Conservation (phyloP, 78 protist species). For the Planoprotostelium fungivorum region DNA sequence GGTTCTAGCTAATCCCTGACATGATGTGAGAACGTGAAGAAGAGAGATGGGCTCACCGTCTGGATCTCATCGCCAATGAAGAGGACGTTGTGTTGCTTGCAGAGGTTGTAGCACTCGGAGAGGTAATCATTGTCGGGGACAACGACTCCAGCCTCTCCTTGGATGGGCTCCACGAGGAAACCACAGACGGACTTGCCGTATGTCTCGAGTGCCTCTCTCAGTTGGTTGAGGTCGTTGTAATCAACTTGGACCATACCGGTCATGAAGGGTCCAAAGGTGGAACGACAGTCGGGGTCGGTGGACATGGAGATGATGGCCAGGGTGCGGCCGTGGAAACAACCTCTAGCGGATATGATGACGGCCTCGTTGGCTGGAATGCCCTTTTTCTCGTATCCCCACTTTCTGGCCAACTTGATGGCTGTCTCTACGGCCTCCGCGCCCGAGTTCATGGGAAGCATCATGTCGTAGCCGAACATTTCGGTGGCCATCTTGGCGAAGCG, state of each 20-base stretch:
- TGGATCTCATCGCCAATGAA: constrained; percentile 97
- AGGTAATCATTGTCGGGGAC: constrained; percentile 92
- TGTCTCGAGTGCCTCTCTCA: constrained; percentile 49
- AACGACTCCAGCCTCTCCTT: constrained; percentile 91
- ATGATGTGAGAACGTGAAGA: neutral
- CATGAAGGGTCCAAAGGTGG: constrained; percentile 75
- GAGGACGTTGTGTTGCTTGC: constrained; percentile 89
- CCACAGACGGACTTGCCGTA: constrained; percentile 62
- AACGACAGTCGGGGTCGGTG: constrained; percentile 78
- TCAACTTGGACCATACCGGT: constrained; percentile 54
- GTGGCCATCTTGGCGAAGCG: constrained; percentile 66
- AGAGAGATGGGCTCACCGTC: constrained; percentile 29
- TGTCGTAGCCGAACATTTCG: constrained; percentile 80
- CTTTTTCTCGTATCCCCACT: constrained; percentile 90
- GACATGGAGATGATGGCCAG: constrained; percentile 78
- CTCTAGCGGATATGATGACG: constrained; percentile 56
- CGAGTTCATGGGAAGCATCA: constrained; percentile 95
- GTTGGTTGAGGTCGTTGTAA: constrained; percentile 78
- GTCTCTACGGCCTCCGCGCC: constrained; percentile 98
- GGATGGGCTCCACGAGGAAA: constrained; percentile 96
- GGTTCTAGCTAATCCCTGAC: constrained; percentile 81
- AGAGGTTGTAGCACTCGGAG: constrained; percentile 54
- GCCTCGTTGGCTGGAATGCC: constrained; percentile 82
- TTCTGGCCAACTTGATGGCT: constrained; percentile 92
- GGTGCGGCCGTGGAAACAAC: constrained; percentile 97